phyloP scores from a whole-genome alignment of 176 grass and related monocot genomes.

The Guadua angustifolia region DNA sequence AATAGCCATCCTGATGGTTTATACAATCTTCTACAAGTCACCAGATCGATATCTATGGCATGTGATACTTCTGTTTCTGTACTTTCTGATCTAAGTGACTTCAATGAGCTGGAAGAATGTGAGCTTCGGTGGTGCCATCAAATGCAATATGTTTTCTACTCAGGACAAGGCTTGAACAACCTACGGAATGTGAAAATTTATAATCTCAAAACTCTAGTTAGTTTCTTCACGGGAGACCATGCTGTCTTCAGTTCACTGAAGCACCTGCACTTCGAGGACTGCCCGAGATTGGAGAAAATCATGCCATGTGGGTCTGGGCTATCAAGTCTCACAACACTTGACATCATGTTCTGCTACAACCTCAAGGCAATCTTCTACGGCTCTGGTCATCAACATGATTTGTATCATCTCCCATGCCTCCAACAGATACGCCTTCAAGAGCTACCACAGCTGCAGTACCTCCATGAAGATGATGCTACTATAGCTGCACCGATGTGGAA shows the following conservation, averaged over 20 bases:
- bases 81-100: too few relatives aligned
- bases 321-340: background rate
- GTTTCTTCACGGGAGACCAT: too few relatives aligned
- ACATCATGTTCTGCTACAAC: conserved; percentile 37
- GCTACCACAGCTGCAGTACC: background rate
- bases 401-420: background rate
- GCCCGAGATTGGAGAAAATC: background rate
- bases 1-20: too few relatives aligned
- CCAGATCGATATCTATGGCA: too few relatives aligned
- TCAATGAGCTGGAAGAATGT: too few relatives aligned
- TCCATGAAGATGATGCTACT: accelerated
- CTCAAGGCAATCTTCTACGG: conserved; percentile 19
- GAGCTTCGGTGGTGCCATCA: too few relatives aligned
- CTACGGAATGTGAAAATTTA: background rate
- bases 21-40: too few relatives aligned
- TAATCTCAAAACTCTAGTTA: background rate
- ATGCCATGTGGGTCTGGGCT: accelerated
- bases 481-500: background rate
- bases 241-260: background rate
- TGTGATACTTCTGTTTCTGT: too few relatives aligned
- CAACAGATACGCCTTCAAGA: background rate
- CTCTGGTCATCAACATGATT: accelerated
- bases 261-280: conserved; percentile 35
- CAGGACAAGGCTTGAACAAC: too few relatives aligned
- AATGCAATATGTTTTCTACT: too few relatives aligned